Base-by-base conservation (phyloP, 768 basidiomycete genomes). In the Leccinum fibrillosum region DNA sequence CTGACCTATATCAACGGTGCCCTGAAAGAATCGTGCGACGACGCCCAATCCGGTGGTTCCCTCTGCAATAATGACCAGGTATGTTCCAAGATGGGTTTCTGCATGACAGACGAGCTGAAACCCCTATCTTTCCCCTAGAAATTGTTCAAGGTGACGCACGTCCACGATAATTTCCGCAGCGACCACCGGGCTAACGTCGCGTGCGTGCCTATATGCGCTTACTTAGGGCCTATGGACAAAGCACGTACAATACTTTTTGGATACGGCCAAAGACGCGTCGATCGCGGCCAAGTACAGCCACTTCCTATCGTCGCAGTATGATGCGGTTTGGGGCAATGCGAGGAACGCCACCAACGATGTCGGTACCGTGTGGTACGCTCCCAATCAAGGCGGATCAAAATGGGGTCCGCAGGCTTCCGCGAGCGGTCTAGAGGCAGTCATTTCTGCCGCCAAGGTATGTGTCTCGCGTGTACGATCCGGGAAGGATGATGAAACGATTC, bases 21-120 rank as follows among this genome's bases (percentile, higher is more conserved):
- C 57, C 73, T 83, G 35, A 77, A 71, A 57, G 83, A 84, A 66
- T 77, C 81, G 1, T 85, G 83, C 54, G 83, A 85, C 59, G 68
- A 79, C 53, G 76, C 78, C 10, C 61, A 68, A 13, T 55, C 75
- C 1, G 75, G 76, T 23, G 74, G 73, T 26, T 30, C 76, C 0
- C 66, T 70, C 19, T 84, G 32, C 32, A 4, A 32, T 5, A 5
- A 32, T 32, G 32, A 32, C 32, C 80, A 82, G 72, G 71, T 69
- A n/a, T 19, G 59, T 12, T 3, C 21, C 32, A 11, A 2, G 21
- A 3, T 25, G 23, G 11, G 32, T 26, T 1, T 30, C 35, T 19
- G 23, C 19, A 6, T 44, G 9, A 13, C 23, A 6, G 48, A 37
- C 11, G 28, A 17, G 6, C 50, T 50, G 45, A 62, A 42, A 3